Conservation (phyloP, 805 yeast genomes). For the Lipomyces orientalis region DNA sequence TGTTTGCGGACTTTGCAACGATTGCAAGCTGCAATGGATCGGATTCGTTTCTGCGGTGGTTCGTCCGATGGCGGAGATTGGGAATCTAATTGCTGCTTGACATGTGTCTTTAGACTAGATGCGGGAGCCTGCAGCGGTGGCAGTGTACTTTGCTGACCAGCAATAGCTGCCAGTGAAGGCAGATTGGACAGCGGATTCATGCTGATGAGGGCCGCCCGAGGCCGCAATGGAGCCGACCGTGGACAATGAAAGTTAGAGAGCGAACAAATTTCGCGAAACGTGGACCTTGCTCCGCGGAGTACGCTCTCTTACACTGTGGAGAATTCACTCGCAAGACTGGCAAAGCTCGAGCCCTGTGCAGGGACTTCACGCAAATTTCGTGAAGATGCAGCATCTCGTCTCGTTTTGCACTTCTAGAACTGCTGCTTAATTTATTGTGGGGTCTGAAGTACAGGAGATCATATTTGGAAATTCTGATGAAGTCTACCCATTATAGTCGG, state of each 20-base stretch:
- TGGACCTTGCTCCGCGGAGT: not conserved
- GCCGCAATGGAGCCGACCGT: not conserved
- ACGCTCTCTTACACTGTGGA: not conserved
- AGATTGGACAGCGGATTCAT: conserved; percentile 1
- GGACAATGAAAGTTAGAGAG: not conserved
- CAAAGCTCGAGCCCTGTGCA: too few relatives aligned
- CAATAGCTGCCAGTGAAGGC: not conserved
- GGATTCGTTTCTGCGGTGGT: conserved; percentile 22
- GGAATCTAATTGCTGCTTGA: not conserved
- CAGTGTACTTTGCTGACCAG: not conserved
- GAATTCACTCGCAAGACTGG: not conserved
- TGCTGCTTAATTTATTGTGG: too few relatives aligned
- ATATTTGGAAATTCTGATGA: not conserved
- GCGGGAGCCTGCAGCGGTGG: not conserved
- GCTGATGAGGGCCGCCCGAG: not conserved
- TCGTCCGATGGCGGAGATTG: conserved; percentile 6
- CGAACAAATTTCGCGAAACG: not conserved
- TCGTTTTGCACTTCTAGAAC: too few relatives aligned
- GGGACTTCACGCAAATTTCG: too few relatives aligned
- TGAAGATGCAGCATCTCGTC: too few relatives aligned
- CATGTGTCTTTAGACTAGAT: not conserved
- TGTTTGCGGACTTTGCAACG: conserved; percentile 73
- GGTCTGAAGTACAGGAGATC: too few relatives aligned
- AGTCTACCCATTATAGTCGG: not conserved
- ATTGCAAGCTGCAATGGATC: conserved; percentile 80